Base-by-base conservation (phyloP, 2,329 filamentous ascomycete species). In the Drechslerella dactyloides region DNA sequence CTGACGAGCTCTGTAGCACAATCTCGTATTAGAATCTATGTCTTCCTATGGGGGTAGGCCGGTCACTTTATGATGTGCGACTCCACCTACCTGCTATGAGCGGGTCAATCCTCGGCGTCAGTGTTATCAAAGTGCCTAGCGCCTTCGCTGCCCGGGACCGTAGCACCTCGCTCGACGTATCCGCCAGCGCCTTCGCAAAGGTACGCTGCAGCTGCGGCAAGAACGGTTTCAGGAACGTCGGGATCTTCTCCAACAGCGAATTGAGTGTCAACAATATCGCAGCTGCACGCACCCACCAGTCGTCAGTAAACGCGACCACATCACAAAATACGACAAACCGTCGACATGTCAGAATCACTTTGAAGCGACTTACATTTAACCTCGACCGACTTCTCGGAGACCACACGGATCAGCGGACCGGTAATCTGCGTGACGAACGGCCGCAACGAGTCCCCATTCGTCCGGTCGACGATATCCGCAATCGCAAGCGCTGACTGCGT, bases 361-460 rank as follows among this genome's bases (percentile, higher is more conserved):
- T n/a, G n/a, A n/a, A n/a, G n/a, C 27, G 37, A 59, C 78, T 73
- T 79, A 81, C 81, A 82, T 82, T 96, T 97, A 80, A 99, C 92
- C 57, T 99, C 96, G 1, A 92, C 92, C 1, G 94, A 96, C 74
- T 93, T 88, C 80, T 99, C 94, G 3, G 94, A 97, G 17, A 99
- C 93, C 21, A 97, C 93, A 85, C 94, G 90, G 80, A 99, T 99
- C 60, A 99, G 86, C 21, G 96, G 94, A 78, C 94, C 94, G 3
- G 96, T 97, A 76, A 99, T 97, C 78, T 97, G 93, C 30, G 93
- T 97, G 70, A 99, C 94, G 77, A 96, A 97, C 6, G 93, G 91
- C 80, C 94, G 96, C 74, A 99, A 83, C 19, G 93, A 88, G 69
- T 92, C 89, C 75, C 91, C 87, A 79, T 89, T 93, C 24, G 94